Base-by-base conservation (phyloP, 768 basidiomycete genomes). In the Naganishia friedmannii region DNA sequence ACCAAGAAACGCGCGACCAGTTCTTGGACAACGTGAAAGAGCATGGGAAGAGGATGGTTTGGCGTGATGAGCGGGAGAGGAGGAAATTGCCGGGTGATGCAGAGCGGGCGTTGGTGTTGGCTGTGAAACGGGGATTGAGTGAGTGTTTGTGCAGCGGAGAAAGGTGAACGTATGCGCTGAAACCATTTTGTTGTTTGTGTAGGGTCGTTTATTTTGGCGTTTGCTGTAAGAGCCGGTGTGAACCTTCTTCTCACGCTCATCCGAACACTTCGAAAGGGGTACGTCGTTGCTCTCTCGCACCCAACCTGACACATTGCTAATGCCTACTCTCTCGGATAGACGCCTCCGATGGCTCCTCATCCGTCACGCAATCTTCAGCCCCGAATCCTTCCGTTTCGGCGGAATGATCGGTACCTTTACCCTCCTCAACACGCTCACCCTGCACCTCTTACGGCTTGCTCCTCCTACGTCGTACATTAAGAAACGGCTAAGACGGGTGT, bases 141-240 rank as follows among this genome's bases (percentile, higher is more conserved):
- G 55, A 53, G 65, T 71, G 0, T 3, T 45, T 51, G 10, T 19
- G 29, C 23, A n/a, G 7, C 19, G 12, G 53, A 66, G 60, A 63
- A 51, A 63, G 19, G n/a, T n/a, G n/a, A n/a, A n/a, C n/a, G n/a
- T n/a, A n/a, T n/a, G n/a, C n/a, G n/a, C n/a, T n/a, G n/a, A n/a
- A n/a, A n/a, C n/a, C n/a, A n/a, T n/a, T 42, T n/a, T 29, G 68
- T 45, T 32, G 28, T 15, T 23, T 28, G 34, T 19, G 3, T 75
- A 94, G 92, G 93, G 68, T 90, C 94, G 28, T 90, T 88, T 17
- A 80, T 87, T 0, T 83, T 97, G 21, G 93, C 89, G 0, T 92
- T 91, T 73, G 86, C 86, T 39, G 88, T 95, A 39, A 86, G 94
- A 26, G 89, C 92, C 0, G 88, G 88, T 26, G 85, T 98, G 31